Conservation (phyloP, 106 monocot species). For the Dendrobium nobile region DNA sequence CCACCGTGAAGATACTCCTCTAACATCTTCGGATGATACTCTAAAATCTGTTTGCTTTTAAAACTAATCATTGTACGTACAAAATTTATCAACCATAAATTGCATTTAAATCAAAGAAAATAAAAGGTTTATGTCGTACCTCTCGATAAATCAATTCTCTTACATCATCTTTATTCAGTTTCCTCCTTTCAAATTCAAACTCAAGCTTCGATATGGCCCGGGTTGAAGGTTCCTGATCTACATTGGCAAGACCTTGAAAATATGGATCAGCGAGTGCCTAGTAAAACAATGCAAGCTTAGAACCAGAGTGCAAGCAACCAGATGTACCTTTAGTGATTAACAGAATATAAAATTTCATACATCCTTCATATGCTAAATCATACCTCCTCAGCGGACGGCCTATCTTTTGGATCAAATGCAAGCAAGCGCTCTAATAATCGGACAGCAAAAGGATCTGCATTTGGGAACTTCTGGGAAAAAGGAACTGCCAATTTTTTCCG, state of each 20-base stretch:
- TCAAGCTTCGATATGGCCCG: conserved; percentile 67
- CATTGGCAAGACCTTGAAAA: conserved; percentile 48
- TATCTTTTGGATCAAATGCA: conserved; percentile 37
- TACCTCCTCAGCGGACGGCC: conserved; percentile 31
- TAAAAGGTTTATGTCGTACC: conserved; percentile 21
- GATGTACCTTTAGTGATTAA: background rate
- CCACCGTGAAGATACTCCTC: conserved; percentile 55
- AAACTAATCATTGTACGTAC: conserved; percentile 11
- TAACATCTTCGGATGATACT: conserved; percentile 75
- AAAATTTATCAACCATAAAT: background rate
- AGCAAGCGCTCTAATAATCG: conserved; percentile 19
- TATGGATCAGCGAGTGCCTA: conserved; percentile 69
- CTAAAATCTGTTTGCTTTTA: conserved; percentile 52
- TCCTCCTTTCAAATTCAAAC: conserved; percentile 78
- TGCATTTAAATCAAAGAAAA: background rate
- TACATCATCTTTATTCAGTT: conserved; percentile 67
- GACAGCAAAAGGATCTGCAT: conserved; percentile 23
- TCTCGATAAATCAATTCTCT: conserved; percentile 72
- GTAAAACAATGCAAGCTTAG: background rate
- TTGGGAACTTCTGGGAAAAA: conserved; percentile 26
- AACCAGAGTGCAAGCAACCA: background rate
- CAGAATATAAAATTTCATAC: background rate
- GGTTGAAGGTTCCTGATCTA: conserved; percentile 55
- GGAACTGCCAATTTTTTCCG: conserved; percentile 19
- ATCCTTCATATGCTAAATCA: background rate